Base-by-base conservation (phyloP, 2,329 filamentous ascomycete genomes). In the Neospermospora avenae region DNA sequence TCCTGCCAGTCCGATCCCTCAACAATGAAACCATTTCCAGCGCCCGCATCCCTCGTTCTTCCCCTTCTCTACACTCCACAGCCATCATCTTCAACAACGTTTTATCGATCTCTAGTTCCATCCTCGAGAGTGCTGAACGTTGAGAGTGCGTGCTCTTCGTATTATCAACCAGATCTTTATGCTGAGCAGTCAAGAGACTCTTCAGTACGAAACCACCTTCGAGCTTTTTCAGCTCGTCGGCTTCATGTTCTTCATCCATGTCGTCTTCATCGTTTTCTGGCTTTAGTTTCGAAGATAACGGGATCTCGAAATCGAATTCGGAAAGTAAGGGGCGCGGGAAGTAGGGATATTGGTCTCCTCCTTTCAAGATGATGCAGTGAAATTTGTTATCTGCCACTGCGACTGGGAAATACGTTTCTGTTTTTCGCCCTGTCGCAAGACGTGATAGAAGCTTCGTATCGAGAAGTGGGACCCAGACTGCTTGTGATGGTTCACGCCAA, bases 311-410 rank as follows among this genome's bases (percentile, higher is more conserved):
- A 52, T 92, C 90, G 71, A 99, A 99, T 73, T 99, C 95, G 44
- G 88, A 93, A 37, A 99, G 86, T 39, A 97, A 79, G 2, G 91
- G 93, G 10, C 90, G 87, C 11, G 91, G 95, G 77, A 93, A 98
- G 77, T 95, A 97, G 0, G 93, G 93, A 71, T 97, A 91, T 71
- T 88, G 84, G 72, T 99, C 95, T 37, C 89, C 90, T 64, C 95
- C 95, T 77, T 99, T 99, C 71, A 99, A 86, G 69, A 99, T 98
- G 76, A 99, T 97, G 77, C 96, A 99, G 80, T 98, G 93, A 75
- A 99, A 99, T 71, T 89, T 93, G 70, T 89, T 83, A 69, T 93
- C 86, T 2, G 93, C 91, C 1, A 98, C 93, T 0, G 95, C 95
- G 34, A 99, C 91, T 1, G 95, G 95, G 84, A 93, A 99, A 78